Evolutionary conservation across 345 rosid genomes (phyloP).

Genomic region (Reutealis trisperma): DNA sequence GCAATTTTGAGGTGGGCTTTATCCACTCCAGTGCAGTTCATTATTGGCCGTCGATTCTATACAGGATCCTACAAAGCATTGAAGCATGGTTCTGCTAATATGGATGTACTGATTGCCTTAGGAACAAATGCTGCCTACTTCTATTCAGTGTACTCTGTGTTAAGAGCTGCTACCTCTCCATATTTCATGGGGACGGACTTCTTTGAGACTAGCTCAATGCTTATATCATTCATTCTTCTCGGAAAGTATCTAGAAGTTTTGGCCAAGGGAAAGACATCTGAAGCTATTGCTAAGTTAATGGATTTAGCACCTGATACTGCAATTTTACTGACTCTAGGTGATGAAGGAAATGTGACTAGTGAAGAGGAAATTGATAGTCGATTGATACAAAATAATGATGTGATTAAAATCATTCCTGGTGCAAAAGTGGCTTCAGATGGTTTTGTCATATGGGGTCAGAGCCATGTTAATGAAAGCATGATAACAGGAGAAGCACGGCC

Average conservation of each 20-base stretch:
- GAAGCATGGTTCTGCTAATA: slow-evolving; percentile 80
- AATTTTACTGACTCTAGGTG: slow-evolving; percentile 54
- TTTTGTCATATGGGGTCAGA: slow-evolving; percentile 52
- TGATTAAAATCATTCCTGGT: slow-evolving; percentile 62
- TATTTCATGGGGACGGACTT: slow-evolving; percentile 70
- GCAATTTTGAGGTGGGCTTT: slow-evolving; percentile 66
- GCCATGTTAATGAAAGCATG: slow-evolving; percentile 61
- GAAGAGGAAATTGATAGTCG: slow-evolving; percentile 88
- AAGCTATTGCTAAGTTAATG: slow-evolving; percentile 94
- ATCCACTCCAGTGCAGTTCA: slow-evolving; percentile 84
- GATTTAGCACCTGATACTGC: slow-evolving; percentile 79
- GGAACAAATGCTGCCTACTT: slow-evolving; percentile 96
- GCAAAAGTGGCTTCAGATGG: slow-evolving; percentile 55
- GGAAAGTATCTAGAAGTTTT: slow-evolving; percentile 89
- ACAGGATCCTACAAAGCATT: slow-evolving; percentile 76
- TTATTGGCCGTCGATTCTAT: slow-evolving; percentile 82
- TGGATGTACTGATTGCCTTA: slow-evolving; percentile 91
- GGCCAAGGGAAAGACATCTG: slow-evolving; percentile 91
- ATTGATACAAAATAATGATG: slow-evolving; percentile 76
- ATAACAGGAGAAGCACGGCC: slow-evolving; percentile 54
- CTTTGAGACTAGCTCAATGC: slow-evolving; percentile 97
- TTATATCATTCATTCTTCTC: slow-evolving; percentile 81
- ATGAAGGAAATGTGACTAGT: slow-evolving; percentile 55
- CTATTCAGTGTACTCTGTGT: slow-evolving; percentile 73
- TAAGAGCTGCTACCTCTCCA: slow-evolving; percentile 71